A percentile compares a stretch with the other conserved stretches of the same genome.
phyloP scores from a whole-genome alignment of 2,329 filamentous ascomycete species.

The Fusarium bulbicola region DNA sequence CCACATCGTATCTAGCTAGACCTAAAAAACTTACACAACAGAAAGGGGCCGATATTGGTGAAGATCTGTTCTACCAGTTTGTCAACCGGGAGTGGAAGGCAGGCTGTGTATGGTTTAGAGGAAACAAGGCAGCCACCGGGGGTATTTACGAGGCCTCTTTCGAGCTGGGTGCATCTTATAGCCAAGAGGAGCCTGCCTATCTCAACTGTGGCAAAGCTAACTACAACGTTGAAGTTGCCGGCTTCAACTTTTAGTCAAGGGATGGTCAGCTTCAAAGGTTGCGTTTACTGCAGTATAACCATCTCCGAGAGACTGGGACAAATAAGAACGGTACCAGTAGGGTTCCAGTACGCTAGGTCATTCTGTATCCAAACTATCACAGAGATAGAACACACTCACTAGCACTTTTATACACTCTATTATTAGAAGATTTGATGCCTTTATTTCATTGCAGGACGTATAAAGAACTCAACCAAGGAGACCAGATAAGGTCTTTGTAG shows the following conservation, averaged over 20 bases:
- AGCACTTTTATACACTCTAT: not conserved
- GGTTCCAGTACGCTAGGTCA: not conserved
- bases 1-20: rapidly evolving
- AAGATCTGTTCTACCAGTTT: not conserved
- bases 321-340: not conserved
- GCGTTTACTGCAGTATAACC: too few species aligned
- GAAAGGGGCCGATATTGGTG: not conserved
- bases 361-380: not conserved
- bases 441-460: too few species aligned
- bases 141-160: not conserved
- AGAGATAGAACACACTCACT: not conserved
- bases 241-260: not conserved
- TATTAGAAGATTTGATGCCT: rapidly evolving
- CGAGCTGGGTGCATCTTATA: not conserved
- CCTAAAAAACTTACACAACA: not conserved
- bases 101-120: not conserved
- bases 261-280: too few species aligned
- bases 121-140: not conserved
- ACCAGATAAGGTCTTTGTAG: not conserved
- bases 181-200: not conserved
- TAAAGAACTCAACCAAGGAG: too few species aligned
- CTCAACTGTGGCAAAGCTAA: not conserved
- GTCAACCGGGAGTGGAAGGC: not conserved
- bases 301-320: rapidly evolving
- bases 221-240: not conserved